Base-by-base conservation (phyloP, 2,329 filamentous ascomycete genomes). In the Beauveria sp. region DNA sequence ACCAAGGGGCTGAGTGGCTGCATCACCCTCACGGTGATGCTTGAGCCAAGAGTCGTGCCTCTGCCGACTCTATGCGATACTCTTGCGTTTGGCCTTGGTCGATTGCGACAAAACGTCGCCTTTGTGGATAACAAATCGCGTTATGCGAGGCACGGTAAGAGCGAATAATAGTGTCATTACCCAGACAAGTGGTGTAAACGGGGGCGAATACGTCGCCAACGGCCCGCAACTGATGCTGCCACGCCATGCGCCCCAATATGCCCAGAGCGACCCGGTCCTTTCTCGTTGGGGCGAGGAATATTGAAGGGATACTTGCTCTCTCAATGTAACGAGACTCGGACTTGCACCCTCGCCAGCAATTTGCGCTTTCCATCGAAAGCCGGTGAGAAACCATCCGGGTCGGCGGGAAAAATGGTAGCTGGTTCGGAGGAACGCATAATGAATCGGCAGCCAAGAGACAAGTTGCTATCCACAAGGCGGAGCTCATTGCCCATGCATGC, bases 41-140 rank as follows among this genome's bases (percentile, higher is more conserved):
- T 10, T 5, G 18, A 42, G 9, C 45, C 10, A 34, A 20, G 34
- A 43, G 16, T 22, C 28, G 45, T 31, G 28, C n/a, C 42, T 22
- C 8, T 38, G 18, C 31, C 31, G 5, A 42, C 16, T 42, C 16
- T 38, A 8, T 20, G 12, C 31, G 16, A 58, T 7, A 49, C 20
- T 18, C 45, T 58, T 58, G 48, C 57, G 38, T 60, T 60, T 45
- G 51, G 43, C 50, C 28, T 26, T 42, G n/a, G 18, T 8, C 20
- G 42, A 53, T 45, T 48, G 50, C 58, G 50, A 53, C 16, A 46
- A 53, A 46, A 46, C n/a, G 10, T 48, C 50, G 50, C 40, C 49
- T 60, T 53, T 60, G 58, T 60, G 58, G 58, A 54, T 45, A 53
- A 40, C 18, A 28, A 40, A 60, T 60, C 49, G 58, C 50, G 58